phyloP scores from a whole-genome alignment of 2,329 filamentous ascomycete genomes.

The Fusarium temperatum region DNA sequence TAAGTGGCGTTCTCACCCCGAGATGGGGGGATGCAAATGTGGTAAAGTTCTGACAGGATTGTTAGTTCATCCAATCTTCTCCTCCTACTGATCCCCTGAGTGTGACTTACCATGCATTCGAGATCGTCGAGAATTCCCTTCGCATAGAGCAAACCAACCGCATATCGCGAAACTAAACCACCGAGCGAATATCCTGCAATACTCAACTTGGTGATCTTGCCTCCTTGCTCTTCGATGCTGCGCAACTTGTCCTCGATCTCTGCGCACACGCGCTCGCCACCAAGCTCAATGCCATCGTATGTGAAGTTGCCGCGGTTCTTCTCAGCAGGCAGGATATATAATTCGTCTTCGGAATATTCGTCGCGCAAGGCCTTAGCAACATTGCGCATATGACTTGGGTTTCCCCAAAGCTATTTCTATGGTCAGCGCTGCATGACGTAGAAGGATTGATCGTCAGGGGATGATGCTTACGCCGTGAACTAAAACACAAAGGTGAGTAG shows the following conservation, averaged over 20 bases:
- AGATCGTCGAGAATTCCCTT: slow-evolving; percentile 82
- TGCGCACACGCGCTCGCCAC: slow-evolving; percentile 72
- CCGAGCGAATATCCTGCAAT: slow-evolving; percentile 91
- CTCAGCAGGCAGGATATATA: slow-evolving; percentile 77
- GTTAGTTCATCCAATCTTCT: slow-evolving; percentile 15
- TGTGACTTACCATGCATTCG: slow-evolving; percentile 71
- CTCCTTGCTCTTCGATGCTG: slow-evolving; percentile 66
- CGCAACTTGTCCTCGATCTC: slow-evolving; percentile 73
- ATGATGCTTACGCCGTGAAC: slow-evolving; percentile 73
- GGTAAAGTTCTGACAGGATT: slow-evolving; percentile 77
- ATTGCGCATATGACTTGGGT: slow-evolving; percentile 75
- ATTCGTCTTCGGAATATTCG: slow-evolving; percentile 66
- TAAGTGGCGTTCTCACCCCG: slow-evolving; percentile 75
- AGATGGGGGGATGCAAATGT: slow-evolving; percentile 90
- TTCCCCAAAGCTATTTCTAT: slow-evolving; percentile 74
- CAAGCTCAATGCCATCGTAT: slow-evolving; percentile 74
- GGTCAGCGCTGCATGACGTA: slow-evolving; percentile 38
- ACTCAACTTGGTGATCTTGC: slow-evolving; percentile 82
- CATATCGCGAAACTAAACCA: slow-evolving; percentile 86
- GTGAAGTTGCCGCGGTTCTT: slow-evolving; percentile 78
- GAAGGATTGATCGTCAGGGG: slow-evolving; percentile 21
- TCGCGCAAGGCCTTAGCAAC: slow-evolving; percentile 72
- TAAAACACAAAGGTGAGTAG: slow-evolving; percentile 79
- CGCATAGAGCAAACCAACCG: slow-evolving; percentile 82
- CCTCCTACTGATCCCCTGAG: neutral